These are phyloP conservation scores for Phytophthora europaea DNA, from an alignment of 352 stramenopile species.

Conservation along the genomic window DNA sequence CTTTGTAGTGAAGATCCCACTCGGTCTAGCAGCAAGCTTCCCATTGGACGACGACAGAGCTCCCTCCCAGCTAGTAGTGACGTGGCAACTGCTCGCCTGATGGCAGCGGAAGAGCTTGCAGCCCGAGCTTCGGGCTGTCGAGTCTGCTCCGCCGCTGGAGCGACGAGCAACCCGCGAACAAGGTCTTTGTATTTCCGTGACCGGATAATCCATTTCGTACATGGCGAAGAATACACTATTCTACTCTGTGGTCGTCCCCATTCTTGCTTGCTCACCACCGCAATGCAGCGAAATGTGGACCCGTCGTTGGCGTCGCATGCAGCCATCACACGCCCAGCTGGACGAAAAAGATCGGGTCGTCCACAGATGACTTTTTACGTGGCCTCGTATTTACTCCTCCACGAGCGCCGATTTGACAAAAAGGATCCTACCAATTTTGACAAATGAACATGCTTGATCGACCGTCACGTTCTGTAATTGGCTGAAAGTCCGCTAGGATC, in stretches of 20 bases:
- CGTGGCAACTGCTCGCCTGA: constrained; percentile 17
- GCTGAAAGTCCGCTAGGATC: constrained; percentile 8
- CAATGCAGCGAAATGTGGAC: neutral
- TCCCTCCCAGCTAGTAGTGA: constrained; percentile 26
- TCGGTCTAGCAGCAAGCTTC: constrained; percentile 1
- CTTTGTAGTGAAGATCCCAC: neutral
- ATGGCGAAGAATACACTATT: constrained; percentile 43
- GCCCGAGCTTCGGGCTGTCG: constrained; percentile 11
- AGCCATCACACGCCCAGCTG: constrained; percentile 10
- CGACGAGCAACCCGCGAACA: constrained; percentile 3
- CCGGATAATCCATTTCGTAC: constrained; percentile 37
- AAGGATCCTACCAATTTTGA: neutral
- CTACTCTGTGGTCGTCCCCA: constrained; percentile 22
- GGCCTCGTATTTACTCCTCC: constrained; percentile 1
- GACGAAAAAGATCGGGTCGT: constrained; percentile 29
- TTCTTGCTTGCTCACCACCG: constrained; percentile 1
- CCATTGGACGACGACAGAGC: neutral
- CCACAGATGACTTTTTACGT: constrained; percentile 8
- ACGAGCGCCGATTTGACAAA: neutral
- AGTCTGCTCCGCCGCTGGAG: constrained; percentile 20
- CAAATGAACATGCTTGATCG: neutral
- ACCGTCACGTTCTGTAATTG: neutral
- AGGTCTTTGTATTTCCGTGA: constrained; percentile 40
- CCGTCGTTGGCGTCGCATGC: neutral
- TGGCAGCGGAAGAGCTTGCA: constrained; percentile 21